These are phyloP conservation scores for Lactarius psammicola DNA, from an alignment of 768 basidiomycete genomes.

Conservation along the genomic window DNA sequence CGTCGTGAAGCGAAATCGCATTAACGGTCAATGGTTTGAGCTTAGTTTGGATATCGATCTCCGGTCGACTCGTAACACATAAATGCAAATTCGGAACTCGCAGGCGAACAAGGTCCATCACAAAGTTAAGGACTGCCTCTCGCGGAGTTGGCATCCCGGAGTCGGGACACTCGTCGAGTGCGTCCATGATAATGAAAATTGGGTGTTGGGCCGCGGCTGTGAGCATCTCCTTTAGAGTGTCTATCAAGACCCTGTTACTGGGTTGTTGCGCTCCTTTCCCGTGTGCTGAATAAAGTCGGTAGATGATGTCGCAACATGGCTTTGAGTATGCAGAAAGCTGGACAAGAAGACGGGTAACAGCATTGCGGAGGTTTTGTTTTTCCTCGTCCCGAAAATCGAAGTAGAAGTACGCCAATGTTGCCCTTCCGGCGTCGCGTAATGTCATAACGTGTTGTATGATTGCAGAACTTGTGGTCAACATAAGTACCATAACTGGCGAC, in stretches of 20 bases:
- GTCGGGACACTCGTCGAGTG: not conserved
- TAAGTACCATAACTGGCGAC: not conserved
- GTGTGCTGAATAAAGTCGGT: not conserved
- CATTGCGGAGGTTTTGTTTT: not conserved
- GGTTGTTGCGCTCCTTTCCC: not conserved
- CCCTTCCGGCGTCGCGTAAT: not conserved
- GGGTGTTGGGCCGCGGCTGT: not conserved
- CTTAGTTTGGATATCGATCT: not conserved
- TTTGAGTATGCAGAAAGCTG: not conserved
- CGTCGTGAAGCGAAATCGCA: constrained; percentile 10
- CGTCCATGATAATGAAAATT: not conserved
- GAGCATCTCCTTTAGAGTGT: not conserved
- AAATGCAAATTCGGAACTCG: not conserved
- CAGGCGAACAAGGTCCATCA: not conserved
- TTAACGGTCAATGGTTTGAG: not conserved
- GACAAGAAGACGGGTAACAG: not conserved
- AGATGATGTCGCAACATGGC: not conserved
- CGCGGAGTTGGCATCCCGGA: not conserved
- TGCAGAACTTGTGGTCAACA: not conserved
- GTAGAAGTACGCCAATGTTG: not conserved
- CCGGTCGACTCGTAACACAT: constrained; percentile 3
- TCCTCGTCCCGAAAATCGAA: not conserved
- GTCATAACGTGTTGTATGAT: not conserved
- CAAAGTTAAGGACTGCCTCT: not conserved
- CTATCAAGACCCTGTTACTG: not conserved